phyloP scores from a whole-genome alignment of 129 eudicot genomes.

The Pseudognaphalium luteoalbum region DNA sequence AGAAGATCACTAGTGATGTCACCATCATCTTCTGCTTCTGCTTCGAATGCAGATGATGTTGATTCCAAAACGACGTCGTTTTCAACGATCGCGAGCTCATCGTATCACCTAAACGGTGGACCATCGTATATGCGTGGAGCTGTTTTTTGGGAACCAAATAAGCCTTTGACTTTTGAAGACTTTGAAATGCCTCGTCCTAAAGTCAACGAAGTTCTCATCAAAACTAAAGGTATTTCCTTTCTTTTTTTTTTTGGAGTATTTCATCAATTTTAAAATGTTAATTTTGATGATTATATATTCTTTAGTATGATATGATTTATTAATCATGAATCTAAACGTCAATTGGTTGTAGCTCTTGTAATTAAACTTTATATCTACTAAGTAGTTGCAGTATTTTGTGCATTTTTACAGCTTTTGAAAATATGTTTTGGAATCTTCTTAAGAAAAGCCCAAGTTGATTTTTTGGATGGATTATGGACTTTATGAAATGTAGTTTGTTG shows the following conservation, averaged over 20 bases:
- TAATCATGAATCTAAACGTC: background rate
- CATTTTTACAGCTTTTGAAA: background rate
- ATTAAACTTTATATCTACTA: too few species aligned
- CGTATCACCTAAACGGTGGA: conserved; percentile 67
- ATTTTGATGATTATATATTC: too few species aligned
- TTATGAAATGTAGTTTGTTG: background rate
- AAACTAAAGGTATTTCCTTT: conserved; percentile 67
- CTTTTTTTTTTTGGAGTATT: background rate
- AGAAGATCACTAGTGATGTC: conserved; percentile 19
- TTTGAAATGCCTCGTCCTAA: conserved; percentile 98
- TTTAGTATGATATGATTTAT: too few species aligned
- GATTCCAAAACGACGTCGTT: conserved; percentile 14
- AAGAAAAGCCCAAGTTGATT: background rate
- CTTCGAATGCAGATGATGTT: background rate
- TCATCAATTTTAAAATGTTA: too few species aligned
- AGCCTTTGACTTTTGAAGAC: conserved; percentile 83
- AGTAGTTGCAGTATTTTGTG: background rate
- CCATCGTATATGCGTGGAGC: conserved; percentile 87
- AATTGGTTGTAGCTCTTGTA: background rate
- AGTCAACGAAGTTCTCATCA: conserved; percentile 84
- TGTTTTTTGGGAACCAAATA: conserved; percentile 83
- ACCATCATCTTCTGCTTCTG: conserved; percentile 17
- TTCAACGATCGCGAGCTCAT: conserved; percentile 35
- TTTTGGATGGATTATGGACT: background rate
- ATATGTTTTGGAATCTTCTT: background rate